phyloP scores from a whole-genome alignment of 2,329 filamentous ascomycete genomes.

The Knufia fluminis region DNA sequence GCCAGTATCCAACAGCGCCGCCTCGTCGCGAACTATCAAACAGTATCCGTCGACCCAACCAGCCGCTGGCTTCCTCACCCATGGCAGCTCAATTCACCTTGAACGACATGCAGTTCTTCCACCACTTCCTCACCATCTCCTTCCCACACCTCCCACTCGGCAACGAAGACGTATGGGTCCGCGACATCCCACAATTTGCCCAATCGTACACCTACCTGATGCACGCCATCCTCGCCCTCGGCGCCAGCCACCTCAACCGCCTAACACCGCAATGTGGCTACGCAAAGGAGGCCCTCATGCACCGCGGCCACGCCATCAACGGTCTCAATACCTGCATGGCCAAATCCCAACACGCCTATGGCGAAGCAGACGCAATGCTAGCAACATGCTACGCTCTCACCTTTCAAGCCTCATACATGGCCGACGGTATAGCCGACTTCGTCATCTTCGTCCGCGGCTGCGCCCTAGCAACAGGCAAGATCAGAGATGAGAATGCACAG shows the following conservation, averaged over 20 bases:
- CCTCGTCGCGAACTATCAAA: conserved; percentile 12
- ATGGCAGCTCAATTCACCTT: conserved; percentile 29
- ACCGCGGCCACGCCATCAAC: conserved; percentile 57
- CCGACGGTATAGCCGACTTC: conserved; percentile 28
- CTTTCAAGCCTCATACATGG: conserved; percentile 29
- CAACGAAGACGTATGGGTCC: conserved; percentile 58
- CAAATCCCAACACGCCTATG: conserved; percentile 14
- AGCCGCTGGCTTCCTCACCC: conserved; percentile 10
- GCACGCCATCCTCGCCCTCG: conserved; percentile 60
- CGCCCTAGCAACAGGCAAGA: conserved; percentile 30
- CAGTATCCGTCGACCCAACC: conserved; percentile 11
- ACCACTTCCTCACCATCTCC: conserved; percentile 43
- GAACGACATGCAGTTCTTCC: conserved; percentile 44
- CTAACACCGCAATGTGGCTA: conserved; percentile 45
- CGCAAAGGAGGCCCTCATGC: conserved; percentile 49
- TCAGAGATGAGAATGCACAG: conserved; percentile 19
- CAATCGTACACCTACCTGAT: conserved; percentile 62
- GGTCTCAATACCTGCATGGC: conserved; percentile 48
- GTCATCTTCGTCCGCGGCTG: conserved; percentile 30
- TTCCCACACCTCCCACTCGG: conserved; percentile 57
- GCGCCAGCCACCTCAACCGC: conserved; percentile 49
- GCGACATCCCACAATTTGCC: conserved; percentile 57
- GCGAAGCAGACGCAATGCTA: conserved; percentile 29
- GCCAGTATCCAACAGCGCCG: conserved; percentile 25
- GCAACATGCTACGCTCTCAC: conserved; percentile 29